Evolutionary conservation across 192 early-diverging fungal species (phyloP).

Genomic region (Linnemannia zychae): DNA sequence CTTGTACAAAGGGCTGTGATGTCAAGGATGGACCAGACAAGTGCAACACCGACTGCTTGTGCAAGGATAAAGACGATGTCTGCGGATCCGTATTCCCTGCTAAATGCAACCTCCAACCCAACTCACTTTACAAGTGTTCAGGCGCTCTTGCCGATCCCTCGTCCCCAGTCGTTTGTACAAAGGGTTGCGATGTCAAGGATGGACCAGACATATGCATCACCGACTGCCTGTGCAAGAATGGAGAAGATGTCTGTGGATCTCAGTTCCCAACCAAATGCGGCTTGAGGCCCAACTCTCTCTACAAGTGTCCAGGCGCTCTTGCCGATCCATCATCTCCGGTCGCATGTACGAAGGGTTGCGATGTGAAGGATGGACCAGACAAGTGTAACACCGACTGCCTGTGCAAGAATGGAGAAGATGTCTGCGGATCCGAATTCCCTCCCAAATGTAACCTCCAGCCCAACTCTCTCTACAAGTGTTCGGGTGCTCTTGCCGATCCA

Average conservation of each 20-base stretch:
- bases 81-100: conserved; percentile 2
- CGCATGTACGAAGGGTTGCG: neutral
- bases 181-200: conserved; percentile 7
- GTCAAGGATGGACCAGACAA: conserved; percentile 3
- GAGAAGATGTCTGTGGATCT: conserved; percentile 7
- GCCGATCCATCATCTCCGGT: conserved; percentile 10
- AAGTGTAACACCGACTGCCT: conserved; percentile 6
- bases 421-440: conserved; percentile 9
- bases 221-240: conserved; percentile 11
- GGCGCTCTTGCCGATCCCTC: conserved; percentile 5
- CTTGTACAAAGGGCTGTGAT: neutral
- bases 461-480: conserved; percentile 9
- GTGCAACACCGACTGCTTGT: conserved; percentile 9
- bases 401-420: neutral
- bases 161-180: conserved; percentile 1
- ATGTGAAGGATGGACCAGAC: conserved; percentile 4
- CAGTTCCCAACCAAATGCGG: neutral
- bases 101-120: neutral
- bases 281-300: conserved; percentile 2
- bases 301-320: conserved; percentile 4
- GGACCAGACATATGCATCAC: conserved; percentile 5
- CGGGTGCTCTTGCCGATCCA: conserved; percentile 2
- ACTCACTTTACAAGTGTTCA: conserved; percentile 10
- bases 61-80: conserved; percentile 6
- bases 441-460: neutral